A percentile compares a stretch with the other conserved stretches of the same genome.
Conservation (phyloP, 1,284 basidiomycete species). For the Acaromyces ingoldii region DNA sequence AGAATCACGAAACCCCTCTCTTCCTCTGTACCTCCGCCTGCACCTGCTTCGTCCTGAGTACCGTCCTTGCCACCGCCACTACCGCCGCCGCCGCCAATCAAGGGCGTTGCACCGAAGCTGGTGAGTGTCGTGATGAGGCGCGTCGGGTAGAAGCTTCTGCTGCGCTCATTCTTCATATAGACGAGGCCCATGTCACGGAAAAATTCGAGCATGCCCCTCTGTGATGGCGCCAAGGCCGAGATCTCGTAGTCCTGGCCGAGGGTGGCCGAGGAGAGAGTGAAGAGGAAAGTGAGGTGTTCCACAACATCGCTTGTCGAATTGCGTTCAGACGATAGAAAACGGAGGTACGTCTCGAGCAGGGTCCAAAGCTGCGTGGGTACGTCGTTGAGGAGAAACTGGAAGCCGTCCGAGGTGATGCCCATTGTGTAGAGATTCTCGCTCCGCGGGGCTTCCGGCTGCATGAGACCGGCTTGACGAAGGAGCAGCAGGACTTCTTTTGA, state of each 20-base stretch:
- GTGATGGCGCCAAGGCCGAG: conserved; percentile 71
- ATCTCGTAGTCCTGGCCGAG: conserved; percentile 64
- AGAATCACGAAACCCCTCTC: conserved; percentile 78
- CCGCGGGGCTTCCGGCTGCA: conserved; percentile 54
- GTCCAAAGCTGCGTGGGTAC: conserved; percentile 99
- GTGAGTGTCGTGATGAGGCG: conserved; percentile 88
- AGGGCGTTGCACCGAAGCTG: conserved; percentile 58
- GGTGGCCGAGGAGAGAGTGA: conserved; percentile 54
- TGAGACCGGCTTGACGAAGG: conserved; percentile 77
- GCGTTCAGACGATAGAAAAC: conserved; percentile 14
- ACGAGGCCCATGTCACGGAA: conserved; percentile 91
- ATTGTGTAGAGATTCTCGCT: conserved; percentile 7
- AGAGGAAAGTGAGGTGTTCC: conserved; percentile 86
- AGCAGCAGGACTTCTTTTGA: conserved; percentile 77
- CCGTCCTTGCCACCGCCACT: neutral
- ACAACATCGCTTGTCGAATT: conserved; percentile 68
- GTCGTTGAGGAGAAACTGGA: conserved; percentile 92
- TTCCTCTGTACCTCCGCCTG: conserved; percentile 53
- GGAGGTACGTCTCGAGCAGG: conserved; percentile 75
- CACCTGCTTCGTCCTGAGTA: neutral
- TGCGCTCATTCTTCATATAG: conserved; percentile 61
- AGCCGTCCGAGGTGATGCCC: conserved; percentile 87
- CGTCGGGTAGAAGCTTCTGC: conserved; percentile 74
- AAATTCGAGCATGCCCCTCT: conserved; percentile 82
- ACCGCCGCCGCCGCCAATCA: conserved; percentile 12